These are phyloP conservation scores for Trifolium fragiferum DNA, from an alignment of 306 rosid species.

Conservation along the genomic window DNA sequence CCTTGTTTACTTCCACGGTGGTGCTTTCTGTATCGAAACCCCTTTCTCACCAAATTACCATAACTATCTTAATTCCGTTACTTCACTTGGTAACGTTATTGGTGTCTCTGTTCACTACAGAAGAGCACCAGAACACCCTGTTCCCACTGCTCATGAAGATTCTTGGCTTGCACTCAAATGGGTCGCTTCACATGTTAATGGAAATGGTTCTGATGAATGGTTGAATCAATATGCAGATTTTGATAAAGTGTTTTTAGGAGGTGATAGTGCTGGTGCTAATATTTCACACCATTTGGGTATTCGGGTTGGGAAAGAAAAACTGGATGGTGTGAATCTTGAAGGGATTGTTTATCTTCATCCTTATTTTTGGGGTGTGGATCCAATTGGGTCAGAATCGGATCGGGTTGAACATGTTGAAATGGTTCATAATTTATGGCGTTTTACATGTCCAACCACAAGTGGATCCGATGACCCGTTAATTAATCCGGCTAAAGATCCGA, in stretches of 20 bases:
- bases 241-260: conserved; percentile 53
- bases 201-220: conserved; percentile 64
- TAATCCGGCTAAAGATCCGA: conserved; percentile 68
- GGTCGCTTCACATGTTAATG: conserved; percentile 58
- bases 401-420: neutral
- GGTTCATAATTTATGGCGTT: conserved; percentile 55
- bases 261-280: conserved; percentile 83
- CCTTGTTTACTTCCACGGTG: conserved; percentile 73
- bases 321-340: conserved; percentile 46
- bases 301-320: conserved; percentile 53
- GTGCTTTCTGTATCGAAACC: conserved; percentile 65
- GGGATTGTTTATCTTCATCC: conserved; percentile 67
- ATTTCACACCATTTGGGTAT: conserved; percentile 58
- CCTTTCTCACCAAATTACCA: conserved; percentile 63
- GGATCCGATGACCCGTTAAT: conserved; percentile 65
- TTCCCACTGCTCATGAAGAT: conserved; percentile 63
- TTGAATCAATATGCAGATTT: conserved; percentile 57
- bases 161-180: conserved; percentile 66
- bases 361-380: conserved; percentile 65
- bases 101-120: conserved; percentile 75
- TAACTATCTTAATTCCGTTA: conserved; percentile 45
- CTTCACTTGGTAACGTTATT: conserved; percentile 47
- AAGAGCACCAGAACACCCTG: conserved; percentile 75
- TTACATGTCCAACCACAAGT: conserved; percentile 41
- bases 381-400: conserved; percentile 45